These are phyloP conservation scores for Aspergillus novoparasiticus DNA, from an alignment of 2,329 filamentous ascomycete species.

Conservation along the genomic window DNA sequence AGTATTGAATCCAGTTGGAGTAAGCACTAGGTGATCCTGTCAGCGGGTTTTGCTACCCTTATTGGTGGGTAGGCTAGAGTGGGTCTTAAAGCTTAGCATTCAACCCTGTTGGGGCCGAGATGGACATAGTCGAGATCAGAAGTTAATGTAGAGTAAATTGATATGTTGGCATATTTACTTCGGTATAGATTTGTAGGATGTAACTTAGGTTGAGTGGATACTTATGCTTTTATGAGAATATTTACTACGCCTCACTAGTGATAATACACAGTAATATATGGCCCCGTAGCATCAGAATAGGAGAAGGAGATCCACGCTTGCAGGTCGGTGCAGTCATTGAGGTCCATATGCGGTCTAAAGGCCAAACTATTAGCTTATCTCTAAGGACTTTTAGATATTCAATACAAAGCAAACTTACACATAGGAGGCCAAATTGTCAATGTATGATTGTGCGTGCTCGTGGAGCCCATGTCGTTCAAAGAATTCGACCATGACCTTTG, in stretches of 20 bases:
- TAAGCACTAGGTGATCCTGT: no score
- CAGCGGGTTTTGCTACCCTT: no score
- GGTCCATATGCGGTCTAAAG: neutral
- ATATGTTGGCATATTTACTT: neutral
- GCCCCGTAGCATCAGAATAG: neutral
- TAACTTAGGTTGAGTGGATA: no score
- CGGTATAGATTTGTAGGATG: no score
- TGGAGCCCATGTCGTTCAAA: conserved; percentile 7
- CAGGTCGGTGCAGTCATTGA: neutral
- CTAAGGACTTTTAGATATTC: no score
- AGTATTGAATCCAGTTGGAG: neutral
- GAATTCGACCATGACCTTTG: conserved; percentile 5
- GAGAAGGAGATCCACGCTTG: neutral
- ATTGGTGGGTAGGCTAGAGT: neutral
- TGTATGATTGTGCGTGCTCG: conserved; percentile 11
- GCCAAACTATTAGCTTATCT: neutral
- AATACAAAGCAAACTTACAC: conserved; percentile 6
- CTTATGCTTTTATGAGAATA: fast-evolving
- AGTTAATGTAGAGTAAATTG: neutral
- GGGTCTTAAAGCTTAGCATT: neutral
- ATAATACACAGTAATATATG: neutral
- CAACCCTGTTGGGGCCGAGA: neutral
- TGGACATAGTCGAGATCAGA: no score
- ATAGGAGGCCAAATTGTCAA: conserved; percentile 12
- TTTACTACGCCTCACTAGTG: neutral